A percentile compares a stretch with the other conserved stretches of the same genome.
Conservation (phyloP, 768 basidiomycete genomes). For the Suillus decipiens region DNA sequence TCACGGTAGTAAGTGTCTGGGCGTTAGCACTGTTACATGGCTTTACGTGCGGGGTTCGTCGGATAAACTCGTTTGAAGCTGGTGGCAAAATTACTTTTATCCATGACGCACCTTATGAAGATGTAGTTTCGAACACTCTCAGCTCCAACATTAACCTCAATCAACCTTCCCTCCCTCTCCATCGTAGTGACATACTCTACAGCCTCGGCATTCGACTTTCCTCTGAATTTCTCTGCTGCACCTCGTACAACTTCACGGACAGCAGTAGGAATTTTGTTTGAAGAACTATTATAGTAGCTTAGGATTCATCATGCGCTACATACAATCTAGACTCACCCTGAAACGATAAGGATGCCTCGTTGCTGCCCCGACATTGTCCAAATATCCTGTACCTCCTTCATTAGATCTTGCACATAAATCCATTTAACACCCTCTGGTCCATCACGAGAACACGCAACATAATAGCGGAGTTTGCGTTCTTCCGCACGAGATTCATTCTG, state of each 20-base stretch:
- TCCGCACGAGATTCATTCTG: conserved; percentile 60
- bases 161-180: conserved; percentile 65
- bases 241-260: conserved; percentile 73
- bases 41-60: too few relatives aligned
- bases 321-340: conserved; percentile 60
- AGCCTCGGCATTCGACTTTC: conserved; percentile 52
- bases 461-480: conserved; percentile 53
- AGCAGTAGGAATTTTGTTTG: conserved; percentile 92
- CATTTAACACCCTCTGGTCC: conserved; percentile 66
- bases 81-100: too few relatives aligned
- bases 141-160: conserved; percentile 92
- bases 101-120: neutral
- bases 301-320: conserved; percentile 9
- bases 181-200: conserved; percentile 61
- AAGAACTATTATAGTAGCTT: conserved; percentile 57
- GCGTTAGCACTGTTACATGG: too few relatives aligned
- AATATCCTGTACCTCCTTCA: conserved; percentile 65
- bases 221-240: conserved; percentile 51
- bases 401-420: conserved; percentile 82
- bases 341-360: conserved; percentile 79
- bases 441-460: conserved; percentile 82
- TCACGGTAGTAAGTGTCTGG: too few relatives aligned
- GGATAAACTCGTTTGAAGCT: too few relatives aligned
- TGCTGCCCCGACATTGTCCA: conserved; percentile 62
- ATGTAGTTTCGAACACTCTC: neutral